Conservation (phyloP, 495 filamentous ascomycete species). For the Podospora didyma region DNA sequence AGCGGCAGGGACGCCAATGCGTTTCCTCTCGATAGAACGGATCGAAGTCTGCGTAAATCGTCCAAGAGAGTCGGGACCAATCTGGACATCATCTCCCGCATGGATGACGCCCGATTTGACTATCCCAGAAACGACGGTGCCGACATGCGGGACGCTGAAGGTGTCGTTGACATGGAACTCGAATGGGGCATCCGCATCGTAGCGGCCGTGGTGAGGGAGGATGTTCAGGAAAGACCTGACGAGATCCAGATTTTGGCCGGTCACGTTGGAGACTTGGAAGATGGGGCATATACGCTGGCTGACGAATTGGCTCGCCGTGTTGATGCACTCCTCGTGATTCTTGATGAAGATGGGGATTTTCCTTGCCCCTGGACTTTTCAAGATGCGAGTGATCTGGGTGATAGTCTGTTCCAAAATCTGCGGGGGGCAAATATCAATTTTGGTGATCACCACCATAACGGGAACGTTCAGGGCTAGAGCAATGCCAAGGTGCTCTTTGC, state of each 20-base stretch:
- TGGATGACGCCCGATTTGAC: slow-evolving; percentile 87
- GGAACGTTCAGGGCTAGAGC: slow-evolving; percentile 93
- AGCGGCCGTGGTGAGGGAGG: slow-evolving; percentile 90
- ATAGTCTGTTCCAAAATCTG: slow-evolving; percentile 94
- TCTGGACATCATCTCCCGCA: slow-evolving; percentile 80
- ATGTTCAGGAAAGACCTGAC: slow-evolving; percentile 94
- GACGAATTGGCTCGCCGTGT: slow-evolving; percentile 94
- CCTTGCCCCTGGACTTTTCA: slow-evolving; percentile 87
- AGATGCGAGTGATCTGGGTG: slow-evolving; percentile 82
- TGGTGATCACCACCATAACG: slow-evolving; percentile 97
- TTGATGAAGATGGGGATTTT: slow-evolving; percentile 99
- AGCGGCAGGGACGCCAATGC: slow-evolving; percentile 83
- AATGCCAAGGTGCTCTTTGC: slow-evolving; percentile 95
- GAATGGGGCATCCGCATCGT: slow-evolving; percentile 81
- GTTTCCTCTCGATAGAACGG: slow-evolving; percentile 91
- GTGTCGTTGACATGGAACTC: slow-evolving; percentile 97
- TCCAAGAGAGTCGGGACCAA: slow-evolving; percentile 88
- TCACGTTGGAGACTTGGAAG: slow-evolving; percentile 98
- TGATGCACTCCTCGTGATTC: slow-evolving; percentile 83
- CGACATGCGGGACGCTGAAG: slow-evolving; percentile 97
- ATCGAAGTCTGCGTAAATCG: slow-evolving; percentile 89
- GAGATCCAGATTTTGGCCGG: slow-evolving; percentile 72
- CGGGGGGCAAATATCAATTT: slow-evolving; percentile 97
- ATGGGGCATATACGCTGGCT: slow-evolving; percentile 93
- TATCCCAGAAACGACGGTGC: slow-evolving; percentile 92